Base-by-base conservation (phyloP, 2,329 filamentous ascomycete genomes). In the Verticillium zaregamsianum region DNA sequence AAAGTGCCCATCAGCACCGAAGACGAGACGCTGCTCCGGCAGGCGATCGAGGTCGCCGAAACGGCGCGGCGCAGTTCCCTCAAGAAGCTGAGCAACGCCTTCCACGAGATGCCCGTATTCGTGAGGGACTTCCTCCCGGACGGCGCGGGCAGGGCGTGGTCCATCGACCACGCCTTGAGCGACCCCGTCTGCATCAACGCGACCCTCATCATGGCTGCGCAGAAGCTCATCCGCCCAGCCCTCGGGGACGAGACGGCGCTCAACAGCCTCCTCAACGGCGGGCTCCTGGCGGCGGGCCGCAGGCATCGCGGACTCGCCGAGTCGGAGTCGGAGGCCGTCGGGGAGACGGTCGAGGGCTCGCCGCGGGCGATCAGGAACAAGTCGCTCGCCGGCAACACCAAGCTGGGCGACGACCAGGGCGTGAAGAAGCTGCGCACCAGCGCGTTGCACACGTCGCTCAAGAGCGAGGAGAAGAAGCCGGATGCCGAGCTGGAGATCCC, bases 41-140 rank as follows among this genome's bases (percentile, higher is more conserved):
- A 89, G 58, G 91, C 90, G 4, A 86, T 96, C n/a, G 68, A 74
- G 1, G 81, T 89, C 59, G 89, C 91, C 1, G 80, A 86, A 52
- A 68, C 79, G 3, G 87, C 90, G 0, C 70, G 87, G 0, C 66
- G 70, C 0, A 93, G 89, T 63, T 68, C 74, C 7, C 81, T 89
- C 32, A 93, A 92, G 80, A 79, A 79, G 28, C 79, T 86, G 0
- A 87, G 92, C 68, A 90, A 89, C 62, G 75, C 79, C 31, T 87
- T 86, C 25, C 91, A 94, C 67, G 91, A 97, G 70, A 82, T 97
- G 62, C 92, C 92, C 0, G 74, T 96, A 12, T 90, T 88, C 62
- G 76, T 97, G 3, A 71, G 85, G 3, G 76, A 85, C 20, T 92
- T 94, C 70, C 60, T 65, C 3, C 90, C 92, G 0, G 78, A 79